A percentile compares a stretch with the other conserved stretches of the same genome.
Conservation (phyloP, 2,329 filamentous ascomycete genomes). For the Aspergillus sp. region DNA sequence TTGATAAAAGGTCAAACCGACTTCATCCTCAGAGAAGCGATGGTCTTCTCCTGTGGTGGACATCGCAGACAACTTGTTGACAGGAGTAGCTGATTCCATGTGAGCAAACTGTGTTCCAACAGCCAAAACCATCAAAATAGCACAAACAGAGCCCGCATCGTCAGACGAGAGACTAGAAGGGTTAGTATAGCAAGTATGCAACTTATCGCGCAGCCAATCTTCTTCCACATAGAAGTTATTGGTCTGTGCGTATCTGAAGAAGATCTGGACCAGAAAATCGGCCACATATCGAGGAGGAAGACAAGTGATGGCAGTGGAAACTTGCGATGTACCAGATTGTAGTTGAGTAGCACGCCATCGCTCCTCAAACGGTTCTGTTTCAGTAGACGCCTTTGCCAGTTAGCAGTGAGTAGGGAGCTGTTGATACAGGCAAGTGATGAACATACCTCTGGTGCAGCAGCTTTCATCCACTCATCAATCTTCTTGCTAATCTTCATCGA, state of each 20-base stretch:
- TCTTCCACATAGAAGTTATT: constrained; percentile 42
- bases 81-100: constrained; percentile 32
- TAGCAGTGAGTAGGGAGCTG: constrained; percentile 1
- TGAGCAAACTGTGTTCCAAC: constrained; percentile 43
- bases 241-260: constrained; percentile 41
- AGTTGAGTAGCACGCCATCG: constrained; percentile 40
- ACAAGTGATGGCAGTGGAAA: constrained; percentile 34
- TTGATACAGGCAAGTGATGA: not conserved
- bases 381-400: constrained; percentile 25
- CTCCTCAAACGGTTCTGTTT: constrained; percentile 37
- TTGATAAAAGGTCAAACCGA: constrained; percentile 54
- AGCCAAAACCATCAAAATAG: constrained; percentile 39
- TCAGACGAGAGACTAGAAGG: constrained; percentile 29
- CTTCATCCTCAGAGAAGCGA: constrained; percentile 47
- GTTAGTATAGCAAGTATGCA: constrained; percentile 34
- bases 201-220: constrained; percentile 35
- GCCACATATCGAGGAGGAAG: constrained; percentile 41
- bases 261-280: constrained; percentile 38
- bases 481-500: constrained; percentile 39
- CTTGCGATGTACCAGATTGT: constrained; percentile 33
- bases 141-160: constrained; percentile 37
- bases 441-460: constrained; percentile 30
- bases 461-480: constrained; percentile 40
- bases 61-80: constrained; percentile 25
- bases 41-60: constrained; percentile 25